These are phyloP conservation scores for Pseudogymnoascus sp. DNA, from an alignment of 2,329 filamentous ascomycete genomes.

Conservation along the genomic window DNA sequence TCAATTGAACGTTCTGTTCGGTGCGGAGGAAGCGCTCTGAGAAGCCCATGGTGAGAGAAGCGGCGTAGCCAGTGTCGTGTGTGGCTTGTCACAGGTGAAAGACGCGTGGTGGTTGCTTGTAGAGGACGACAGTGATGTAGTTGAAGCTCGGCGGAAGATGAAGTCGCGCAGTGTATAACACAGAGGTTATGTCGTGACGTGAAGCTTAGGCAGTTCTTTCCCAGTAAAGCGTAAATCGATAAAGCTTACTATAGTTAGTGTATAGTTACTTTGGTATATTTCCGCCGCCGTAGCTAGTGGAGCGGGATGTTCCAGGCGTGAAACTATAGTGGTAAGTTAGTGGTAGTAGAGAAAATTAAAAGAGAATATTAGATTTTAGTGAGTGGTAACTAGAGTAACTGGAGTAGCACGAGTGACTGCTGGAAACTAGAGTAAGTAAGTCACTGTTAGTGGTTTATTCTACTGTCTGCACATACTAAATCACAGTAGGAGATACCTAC, in stretches of 20 bases:
- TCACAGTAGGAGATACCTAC: neutral
- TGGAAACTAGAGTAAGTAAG: neutral
- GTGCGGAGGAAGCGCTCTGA: neutral
- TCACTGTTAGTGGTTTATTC: neutral
- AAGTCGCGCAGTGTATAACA: neutral
- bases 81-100: neutral
- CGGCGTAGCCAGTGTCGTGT: neutral
- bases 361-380: too few species aligned
- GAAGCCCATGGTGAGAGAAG: neutral
- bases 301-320: neutral
- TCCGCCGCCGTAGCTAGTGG: neutral
- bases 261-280: neutral
- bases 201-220: neutral
- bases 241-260: neutral
- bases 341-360: too few species aligned
- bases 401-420: neutral
- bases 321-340: neutral
- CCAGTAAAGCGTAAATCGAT: neutral
- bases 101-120: neutral
- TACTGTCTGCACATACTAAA: neutral
- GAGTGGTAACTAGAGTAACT: neutral
- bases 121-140: neutral
- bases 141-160: neutral
- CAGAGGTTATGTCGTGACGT: neutral
- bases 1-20: conserved; percentile 2